Percentiles rank a stretch among this genome's conserved stretches.
Evolutionary conservation across 495 filamentous ascomycete genomes (phyloP).

Genomic region (Podospora pseudoanserina): DNA sequence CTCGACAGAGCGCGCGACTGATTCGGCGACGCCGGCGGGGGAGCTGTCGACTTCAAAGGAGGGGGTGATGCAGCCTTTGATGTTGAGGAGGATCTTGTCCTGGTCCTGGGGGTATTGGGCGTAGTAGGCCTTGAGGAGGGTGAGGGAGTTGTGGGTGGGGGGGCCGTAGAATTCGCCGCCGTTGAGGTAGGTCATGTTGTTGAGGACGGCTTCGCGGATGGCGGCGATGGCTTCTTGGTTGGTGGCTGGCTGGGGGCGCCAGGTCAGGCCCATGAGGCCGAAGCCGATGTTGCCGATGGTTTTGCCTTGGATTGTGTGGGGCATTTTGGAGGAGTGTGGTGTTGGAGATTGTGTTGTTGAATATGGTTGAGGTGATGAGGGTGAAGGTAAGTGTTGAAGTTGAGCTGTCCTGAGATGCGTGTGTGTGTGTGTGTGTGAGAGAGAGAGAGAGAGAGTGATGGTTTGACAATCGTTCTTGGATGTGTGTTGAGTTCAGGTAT

Average conservation of each 20-base stretch:
- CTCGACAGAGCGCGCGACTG: conserved; percentile 64
- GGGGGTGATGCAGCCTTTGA: conserved; percentile 57
- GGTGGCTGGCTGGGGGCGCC: conserved; percentile 50
- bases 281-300: conserved; percentile 55
- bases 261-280: conserved; percentile 70
- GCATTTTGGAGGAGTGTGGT: conserved; percentile 11
- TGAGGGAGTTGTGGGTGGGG: conserved; percentile 62
- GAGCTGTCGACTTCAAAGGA: conserved; percentile 51
- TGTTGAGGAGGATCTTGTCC: conserved; percentile 60
- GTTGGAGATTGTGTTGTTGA: neutral
- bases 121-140: conserved; percentile 63
- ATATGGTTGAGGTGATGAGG: conserved; percentile 4
- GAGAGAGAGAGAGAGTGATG: neutral
- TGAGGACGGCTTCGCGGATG: conserved; percentile 60
- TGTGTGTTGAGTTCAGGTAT: neutral
- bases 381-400: conserved; percentile 13
- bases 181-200: conserved; percentile 75
- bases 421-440: neutral
- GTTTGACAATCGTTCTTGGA: neutral
- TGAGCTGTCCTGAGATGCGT: too few relatives aligned
- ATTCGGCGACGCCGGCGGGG: conserved; percentile 58
- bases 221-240: conserved; percentile 63
- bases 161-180: conserved; percentile 79
- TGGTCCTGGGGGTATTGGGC: conserved; percentile 64
- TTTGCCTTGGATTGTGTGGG: conserved; percentile 43